A percentile compares a stretch with the other conserved stretches of the same genome.
Conservation (phyloP, 768 basidiomycete genomes). For the Agrocybe pediades region DNA sequence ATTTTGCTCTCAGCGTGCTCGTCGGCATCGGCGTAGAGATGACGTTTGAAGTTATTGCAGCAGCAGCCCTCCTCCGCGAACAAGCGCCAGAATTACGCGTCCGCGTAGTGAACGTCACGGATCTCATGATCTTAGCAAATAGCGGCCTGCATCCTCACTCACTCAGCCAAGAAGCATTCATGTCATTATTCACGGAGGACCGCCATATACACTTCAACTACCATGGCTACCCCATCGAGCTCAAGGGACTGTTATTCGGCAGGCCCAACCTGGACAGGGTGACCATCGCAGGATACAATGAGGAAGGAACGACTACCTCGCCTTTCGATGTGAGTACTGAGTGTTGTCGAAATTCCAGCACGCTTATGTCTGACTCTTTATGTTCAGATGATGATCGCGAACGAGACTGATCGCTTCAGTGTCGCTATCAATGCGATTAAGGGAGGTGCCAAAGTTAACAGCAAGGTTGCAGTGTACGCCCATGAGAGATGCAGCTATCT, state of each 20-base stretch:
- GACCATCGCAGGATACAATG: slow-evolving; percentile 63
- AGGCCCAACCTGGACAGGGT: slow-evolving; percentile 50
- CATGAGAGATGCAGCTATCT: slow-evolving; percentile 60
- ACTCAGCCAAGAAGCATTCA: slow-evolving; percentile 60
- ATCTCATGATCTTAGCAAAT: slow-evolving; percentile 79
- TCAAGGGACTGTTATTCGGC: slow-evolving; percentile 66
- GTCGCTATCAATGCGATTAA: slow-evolving; percentile 64
- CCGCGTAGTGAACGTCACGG: slow-evolving; percentile 87
- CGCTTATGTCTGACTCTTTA: not conserved
- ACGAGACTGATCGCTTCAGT: slow-evolving; percentile 67
- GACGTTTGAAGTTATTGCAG: slow-evolving; percentile 88
- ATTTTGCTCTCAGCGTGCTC: slow-evolving; percentile 58
- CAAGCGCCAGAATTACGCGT: slow-evolving; percentile 73
- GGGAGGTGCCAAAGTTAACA: slow-evolving; percentile 52
- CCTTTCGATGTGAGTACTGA: slow-evolving; percentile 70
- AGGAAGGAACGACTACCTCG: slow-evolving; percentile 81
- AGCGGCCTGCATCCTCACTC: slow-evolving; percentile 78
- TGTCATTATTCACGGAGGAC: slow-evolving; percentile 71
- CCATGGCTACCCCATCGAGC: slow-evolving; percentile 78
- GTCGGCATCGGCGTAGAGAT: slow-evolving; percentile 89
- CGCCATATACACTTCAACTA: slow-evolving; percentile 79
- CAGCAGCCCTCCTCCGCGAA: slow-evolving; percentile 76
- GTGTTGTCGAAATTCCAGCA: slow-evolving; percentile 5
- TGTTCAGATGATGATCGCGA: slow-evolving; percentile 71
- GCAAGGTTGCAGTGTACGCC: slow-evolving; percentile 54